Evolutionary conservation across 371 early-diverging fungal genomes (phyloP).

Genomic region (Actinomortierella wolfii): DNA sequence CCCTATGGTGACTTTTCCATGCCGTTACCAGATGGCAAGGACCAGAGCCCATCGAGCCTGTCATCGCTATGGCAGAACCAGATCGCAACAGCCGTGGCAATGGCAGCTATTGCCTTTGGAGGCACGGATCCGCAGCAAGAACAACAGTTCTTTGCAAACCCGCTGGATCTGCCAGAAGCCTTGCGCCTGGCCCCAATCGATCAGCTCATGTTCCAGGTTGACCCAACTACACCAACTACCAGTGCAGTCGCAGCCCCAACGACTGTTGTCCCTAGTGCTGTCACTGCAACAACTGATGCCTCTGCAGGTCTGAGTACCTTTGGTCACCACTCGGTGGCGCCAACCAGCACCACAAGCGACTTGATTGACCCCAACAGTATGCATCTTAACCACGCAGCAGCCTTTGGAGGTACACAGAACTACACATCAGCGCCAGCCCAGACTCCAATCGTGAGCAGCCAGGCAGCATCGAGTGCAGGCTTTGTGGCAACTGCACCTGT

Average conservation of each 20-base stretch:
- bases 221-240: background rate
- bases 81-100: constrained; percentile 41
- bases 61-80: constrained; percentile 43
- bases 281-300: background rate
- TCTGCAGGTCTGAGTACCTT: background rate
- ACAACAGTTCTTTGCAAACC: constrained; percentile 46
- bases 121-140: constrained; percentile 45
- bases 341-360: too few relatives aligned
- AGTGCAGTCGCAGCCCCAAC: background rate
- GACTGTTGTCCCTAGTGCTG: background rate
- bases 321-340: too few relatives aligned
- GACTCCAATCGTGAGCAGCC: too few relatives aligned
- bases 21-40: constrained; percentile 37
- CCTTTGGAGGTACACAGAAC: too few relatives aligned
- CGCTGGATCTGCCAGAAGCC: constrained; percentile 38
- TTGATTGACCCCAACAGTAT: too few relatives aligned
- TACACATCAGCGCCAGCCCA: too few relatives aligned
- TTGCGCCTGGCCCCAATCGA: constrained; percentile 29
- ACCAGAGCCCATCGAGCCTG: constrained; percentile 34
- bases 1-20: constrained; percentile 46
- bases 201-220: constrained; percentile 8
- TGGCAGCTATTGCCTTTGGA: constrained; percentile 45
- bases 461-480: too few relatives aligned
- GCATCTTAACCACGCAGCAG: too few relatives aligned
- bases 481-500: too few relatives aligned